A percentile compares a stretch with the other conserved stretches of the same genome.
These are phyloP conservation scores for Microglena sp. DNA, from an alignment of 139 green algal genomes.

Conservation along the genomic window DNA sequence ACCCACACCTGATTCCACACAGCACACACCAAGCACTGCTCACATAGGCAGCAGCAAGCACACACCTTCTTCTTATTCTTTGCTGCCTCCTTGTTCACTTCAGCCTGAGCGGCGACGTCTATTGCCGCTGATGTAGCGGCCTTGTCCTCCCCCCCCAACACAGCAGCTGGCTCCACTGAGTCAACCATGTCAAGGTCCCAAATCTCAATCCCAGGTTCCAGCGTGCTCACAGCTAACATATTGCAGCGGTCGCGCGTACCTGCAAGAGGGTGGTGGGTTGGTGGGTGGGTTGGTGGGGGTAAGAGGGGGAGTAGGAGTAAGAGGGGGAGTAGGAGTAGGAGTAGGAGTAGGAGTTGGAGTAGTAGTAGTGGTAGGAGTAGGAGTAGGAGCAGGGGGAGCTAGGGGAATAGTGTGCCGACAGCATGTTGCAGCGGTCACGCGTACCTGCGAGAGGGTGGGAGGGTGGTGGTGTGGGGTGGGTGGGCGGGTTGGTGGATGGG, in stretches of 20 bases:
- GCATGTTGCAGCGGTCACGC: not conserved
- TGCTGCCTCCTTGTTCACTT: not conserved
- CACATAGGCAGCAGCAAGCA: not conserved
- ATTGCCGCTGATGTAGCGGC: not conserved
- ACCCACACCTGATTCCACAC: no score
- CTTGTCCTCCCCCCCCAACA: slow-evolving; percentile 58
- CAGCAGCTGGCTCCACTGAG: slow-evolving; percentile 68
- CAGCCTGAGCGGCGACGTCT: no score
- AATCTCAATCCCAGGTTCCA: slow-evolving; percentile 92
- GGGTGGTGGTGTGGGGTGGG: no score
- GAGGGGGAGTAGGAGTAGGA: no score
- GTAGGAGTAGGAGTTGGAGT: no score
- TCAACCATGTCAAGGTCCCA: slow-evolving; percentile 91
- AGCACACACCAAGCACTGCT: not conserved
- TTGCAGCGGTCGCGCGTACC: slow-evolving; percentile 35
- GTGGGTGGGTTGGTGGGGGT: no score
- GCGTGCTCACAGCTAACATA: slow-evolving; percentile 78
- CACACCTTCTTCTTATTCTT: slow-evolving; percentile 11
- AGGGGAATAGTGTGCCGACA: not conserved
- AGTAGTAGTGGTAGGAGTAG: no score
- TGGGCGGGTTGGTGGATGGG: no score
- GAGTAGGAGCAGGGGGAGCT: no score
- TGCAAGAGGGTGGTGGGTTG: no score
- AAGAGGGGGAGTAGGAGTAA: no score
- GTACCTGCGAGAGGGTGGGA: no score